Base-by-base conservation (phyloP, 225 moss, liverwort and hornwort species). In the Lunularia cruciata region DNA sequence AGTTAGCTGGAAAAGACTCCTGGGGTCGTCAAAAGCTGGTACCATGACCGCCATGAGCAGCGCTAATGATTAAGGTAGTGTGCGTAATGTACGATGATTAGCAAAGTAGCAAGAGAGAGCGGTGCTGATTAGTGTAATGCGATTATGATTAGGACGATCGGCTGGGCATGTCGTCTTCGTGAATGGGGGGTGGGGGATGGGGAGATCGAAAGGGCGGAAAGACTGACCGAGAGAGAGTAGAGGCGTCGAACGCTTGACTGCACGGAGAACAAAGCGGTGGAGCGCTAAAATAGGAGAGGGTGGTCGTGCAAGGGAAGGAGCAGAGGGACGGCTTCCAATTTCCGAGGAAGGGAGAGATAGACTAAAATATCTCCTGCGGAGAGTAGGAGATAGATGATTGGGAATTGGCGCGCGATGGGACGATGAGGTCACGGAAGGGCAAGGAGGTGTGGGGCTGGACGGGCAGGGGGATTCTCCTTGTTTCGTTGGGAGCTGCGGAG, bases 1-100 rank as follows among this genome's bases (percentile, higher is more conserved):
- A 53, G 53, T 53, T 53, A 53, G 53, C 25, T 26, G 48, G 23
- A 26, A 53, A 53, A 26, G 12, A 53, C 53, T 53, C 53, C 53
- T 53, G 23, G 25, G 53, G 53, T 20, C 13, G n/a, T 12, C 53
- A 20, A 53, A 53, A 53, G 53, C 27, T 53, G 23, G 3, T 7
- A 1, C 4, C 13, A 22, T 3, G n/a, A n/a, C n/a, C n/a, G n/a
- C n/a, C n/a, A n/a, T n/a, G n/a, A n/a, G n/a, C n/a, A n/a, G n/a
- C n/a, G n/a, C n/a, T n/a, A n/a, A n/a, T n/a, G n/a, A n/a, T n/a
- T n/a, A n/a, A n/a, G n/a, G n/a, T n/a, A n/a, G n/a, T n/a, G n/a
- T n/a, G n/a, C n/a, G n/a, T n/a, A n/a, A n/a, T n/a, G n/a, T n/a
- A n/a, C n/a, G n/a, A n/a, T n/a, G n/a, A n/a, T n/a, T n/a, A n/a